A percentile compares a stretch with the other conserved stretches of the same genome.
phyloP scores from a whole-genome alignment of 2,329 filamentous ascomycete genomes.

The Paraphoma chrysanthemicola region DNA sequence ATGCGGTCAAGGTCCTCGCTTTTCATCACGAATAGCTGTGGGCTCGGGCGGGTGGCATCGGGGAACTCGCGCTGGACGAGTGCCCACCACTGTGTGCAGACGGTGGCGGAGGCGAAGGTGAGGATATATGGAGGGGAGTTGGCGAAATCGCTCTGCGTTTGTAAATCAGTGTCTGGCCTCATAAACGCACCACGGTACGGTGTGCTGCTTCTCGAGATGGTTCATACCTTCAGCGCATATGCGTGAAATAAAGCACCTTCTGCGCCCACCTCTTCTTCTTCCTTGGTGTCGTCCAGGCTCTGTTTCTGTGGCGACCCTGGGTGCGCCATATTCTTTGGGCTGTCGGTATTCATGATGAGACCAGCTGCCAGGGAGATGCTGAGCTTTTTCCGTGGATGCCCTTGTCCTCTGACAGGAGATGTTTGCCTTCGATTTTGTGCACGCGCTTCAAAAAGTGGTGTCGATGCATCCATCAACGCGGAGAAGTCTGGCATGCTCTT shows the following conservation, averaged over 20 bases:
- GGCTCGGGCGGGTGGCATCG: slow-evolving; percentile 35
- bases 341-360: slow-evolving; percentile 42
- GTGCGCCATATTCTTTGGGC: slow-evolving; percentile 12
- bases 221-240: slow-evolving; percentile 41
- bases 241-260: slow-evolving; percentile 40
- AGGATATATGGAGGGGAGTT: slow-evolving; percentile 43
- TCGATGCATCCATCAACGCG: slow-evolving; percentile 37
- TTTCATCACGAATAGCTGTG: slow-evolving; percentile 44
- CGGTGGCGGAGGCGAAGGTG: slow-evolving; percentile 40
- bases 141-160: slow-evolving; percentile 35
- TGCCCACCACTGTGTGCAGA: slow-evolving; percentile 43
- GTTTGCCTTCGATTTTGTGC: slow-evolving; percentile 26
- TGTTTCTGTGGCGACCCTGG: slow-evolving; percentile 25
- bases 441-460: slow-evolving; percentile 30
- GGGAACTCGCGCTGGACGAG: slow-evolving; percentile 42
- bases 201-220: no score
- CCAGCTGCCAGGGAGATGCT: slow-evolving; percentile 46
- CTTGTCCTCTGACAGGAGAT: slow-evolving; percentile 28
- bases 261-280: slow-evolving; percentile 15
- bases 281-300: slow-evolving; percentile 13
- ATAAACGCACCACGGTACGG: no score
- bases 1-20: slow-evolving; percentile 45
- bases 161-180: no score
- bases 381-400: slow-evolving; percentile 36
- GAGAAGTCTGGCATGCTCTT: slow-evolving; percentile 47